phyloP scores from a whole-genome alignment of 768 basidiomycete genomes.

The Leucosporidium scottii region DNA sequence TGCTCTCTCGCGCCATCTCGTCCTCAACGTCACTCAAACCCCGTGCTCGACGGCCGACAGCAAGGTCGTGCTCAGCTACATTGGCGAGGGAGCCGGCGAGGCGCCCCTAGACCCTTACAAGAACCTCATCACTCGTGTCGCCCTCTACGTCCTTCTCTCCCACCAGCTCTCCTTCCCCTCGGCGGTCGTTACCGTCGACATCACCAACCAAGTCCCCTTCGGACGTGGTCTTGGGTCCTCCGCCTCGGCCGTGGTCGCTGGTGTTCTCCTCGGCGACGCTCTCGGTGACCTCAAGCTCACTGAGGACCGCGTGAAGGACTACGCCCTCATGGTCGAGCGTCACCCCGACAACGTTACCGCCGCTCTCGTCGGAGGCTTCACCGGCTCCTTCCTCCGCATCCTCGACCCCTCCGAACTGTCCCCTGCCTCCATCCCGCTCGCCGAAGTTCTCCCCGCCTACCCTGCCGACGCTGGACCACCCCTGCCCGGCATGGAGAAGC shows the following conservation, averaged over 20 bases:
- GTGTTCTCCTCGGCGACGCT: slow-evolving; percentile 80
- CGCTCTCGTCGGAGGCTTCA: slow-evolving; percentile 91
- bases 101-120: slow-evolving; percentile 93
- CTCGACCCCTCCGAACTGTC: slow-evolving; percentile 70
- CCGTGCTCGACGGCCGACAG: slow-evolving; percentile 32
- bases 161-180: slow-evolving; percentile 59
- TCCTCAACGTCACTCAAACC: slow-evolving; percentile 57
- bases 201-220: slow-evolving; percentile 95
- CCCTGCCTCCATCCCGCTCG: slow-evolving; percentile 83
- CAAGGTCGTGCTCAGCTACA: slow-evolving; percentile 61
- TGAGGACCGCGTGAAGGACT: slow-evolving; percentile 73
- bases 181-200: slow-evolving; percentile 51
- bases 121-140: slow-evolving; percentile 93
- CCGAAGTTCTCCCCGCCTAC: slow-evolving; percentile 93
- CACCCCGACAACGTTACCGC: slow-evolving; percentile 99
- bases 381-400: slow-evolving; percentile 89
- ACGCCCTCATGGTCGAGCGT: slow-evolving; percentile 96
- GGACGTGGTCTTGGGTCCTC: slow-evolving; percentile 96
- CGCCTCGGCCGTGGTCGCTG: slow-evolving; percentile 97
- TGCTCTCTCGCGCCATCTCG: slow-evolving; percentile 78
- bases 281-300: slow-evolving; percentile 68
- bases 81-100: slow-evolving; percentile 80
- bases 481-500: slow-evolving; percentile 45
- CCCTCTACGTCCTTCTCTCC: slow-evolving; percentile 94
- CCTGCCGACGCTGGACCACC: slow-evolving; percentile 67